Percentiles rank a stretch among this genome's conserved stretches.
These are phyloP conservation scores for Populus tremula DNA, from an alignment of 345 rosid species.

Conservation along the genomic window DNA sequence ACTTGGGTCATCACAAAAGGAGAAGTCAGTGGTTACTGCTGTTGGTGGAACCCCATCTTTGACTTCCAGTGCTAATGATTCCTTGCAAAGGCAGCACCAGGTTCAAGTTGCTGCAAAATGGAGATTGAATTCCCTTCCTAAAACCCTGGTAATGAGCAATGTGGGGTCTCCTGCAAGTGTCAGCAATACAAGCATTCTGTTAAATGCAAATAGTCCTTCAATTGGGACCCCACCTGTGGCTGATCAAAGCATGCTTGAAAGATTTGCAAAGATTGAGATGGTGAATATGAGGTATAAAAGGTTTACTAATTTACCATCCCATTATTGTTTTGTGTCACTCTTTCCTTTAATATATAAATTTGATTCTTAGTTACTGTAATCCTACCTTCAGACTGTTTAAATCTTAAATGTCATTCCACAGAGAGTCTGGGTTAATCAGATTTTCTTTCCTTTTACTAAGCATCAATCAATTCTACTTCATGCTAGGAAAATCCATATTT, in stretches of 20 bases:
- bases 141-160: slow-evolving; percentile 63
- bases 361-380: not conserved
- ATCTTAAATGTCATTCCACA: not conserved
- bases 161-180: slow-evolving; percentile 97
- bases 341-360: not conserved
- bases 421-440: too few species aligned
- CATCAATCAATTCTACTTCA: not conserved
- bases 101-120: slow-evolving; percentile 58
- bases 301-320: slow-evolving; percentile 3
- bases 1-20: slow-evolving; percentile 67
- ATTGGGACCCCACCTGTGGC: slow-evolving; percentile 64
- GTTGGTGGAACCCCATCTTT: slow-evolving; percentile 64
- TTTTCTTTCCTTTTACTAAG: not conserved
- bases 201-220: slow-evolving; percentile 76
- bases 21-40: slow-evolving; percentile 58
- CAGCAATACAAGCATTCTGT: slow-evolving; percentile 58
- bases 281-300: slow-evolving; percentile 58
- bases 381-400: not conserved
- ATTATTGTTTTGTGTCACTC: not conserved
- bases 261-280: slow-evolving; percentile 76
- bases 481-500: not conserved
- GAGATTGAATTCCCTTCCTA: slow-evolving; percentile 77
- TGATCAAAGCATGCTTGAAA: slow-evolving; percentile 69
- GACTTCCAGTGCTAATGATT: slow-evolving; percentile 76
- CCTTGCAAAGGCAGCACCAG: slow-evolving; percentile 71